Evolutionary conservation across 768 basidiomycete genomes (phyloP), one percentile per base, ranked within the genome.

Genomic region (Astraeus odoratus): DNA sequence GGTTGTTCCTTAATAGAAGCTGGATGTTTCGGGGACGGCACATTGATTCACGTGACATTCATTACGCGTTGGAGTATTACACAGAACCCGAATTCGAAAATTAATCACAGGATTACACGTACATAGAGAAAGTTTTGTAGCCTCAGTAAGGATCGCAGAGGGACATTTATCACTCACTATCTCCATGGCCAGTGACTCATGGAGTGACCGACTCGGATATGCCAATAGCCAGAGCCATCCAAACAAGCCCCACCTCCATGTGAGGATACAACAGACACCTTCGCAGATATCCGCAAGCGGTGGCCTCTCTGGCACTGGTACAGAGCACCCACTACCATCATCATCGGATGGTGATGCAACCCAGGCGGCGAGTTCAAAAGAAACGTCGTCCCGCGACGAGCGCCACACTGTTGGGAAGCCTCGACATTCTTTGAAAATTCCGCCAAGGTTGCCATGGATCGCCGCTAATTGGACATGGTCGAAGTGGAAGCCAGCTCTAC

Each of bases 401-500:
- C 16, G 13, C n/a, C 13, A 23, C 29, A 3, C 33, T 31, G 6
- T 48, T 25, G n/a, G n/a, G n/a, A n/a, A n/a, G n/a, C n/a, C n/a
- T n/a, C n/a, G n/a, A 37, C 38, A 8, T 24, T 9, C 20, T 1
- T 19, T 50, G 19, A 52, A 29, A 20, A 47, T 69, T 5, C 73
- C 72, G 0, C 8, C 49, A 18, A 41, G 53, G 42, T 49, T 78
- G 27, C 58, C 61, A 25, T 87, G 84, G 85, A 73, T 84, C 18
- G 67, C 71, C 2, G 65, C 61, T 13, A 84, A 81, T 47, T 74
- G 67, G 60, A 75, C 64, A 0, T 80, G 76, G 74, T 62, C 75
- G 15, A 80, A 76, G 53, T 47, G 80, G 52, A 83, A 82, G 60
- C 79, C 81, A 3, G 76, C 72, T 8, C 64, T 87, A 30, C 76